A percentile compares a stretch with the other conserved stretches of the same genome.
Conservation (phyloP, 2,329 filamentous ascomycete species). For the Beauveria sp. region DNA sequence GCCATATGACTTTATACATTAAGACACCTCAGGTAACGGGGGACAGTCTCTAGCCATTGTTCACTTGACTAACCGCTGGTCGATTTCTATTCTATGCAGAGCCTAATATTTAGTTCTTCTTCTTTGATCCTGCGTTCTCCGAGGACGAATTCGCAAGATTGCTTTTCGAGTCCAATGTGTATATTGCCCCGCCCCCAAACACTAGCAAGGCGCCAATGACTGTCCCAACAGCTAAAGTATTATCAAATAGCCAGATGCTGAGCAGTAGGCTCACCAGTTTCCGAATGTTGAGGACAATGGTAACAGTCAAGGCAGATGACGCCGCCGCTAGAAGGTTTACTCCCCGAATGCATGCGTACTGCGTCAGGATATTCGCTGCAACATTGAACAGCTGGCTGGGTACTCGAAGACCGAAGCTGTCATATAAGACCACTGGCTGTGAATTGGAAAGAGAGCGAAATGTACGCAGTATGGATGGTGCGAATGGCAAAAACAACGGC, state of each 20-base stretch:
- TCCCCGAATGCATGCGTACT: conserved; percentile 90
- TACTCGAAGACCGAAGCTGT: conserved; percentile 21
- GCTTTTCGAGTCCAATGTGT: conserved; percentile 61
- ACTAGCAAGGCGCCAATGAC: conserved; percentile 76
- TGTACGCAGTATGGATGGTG: conserved; percentile 56
- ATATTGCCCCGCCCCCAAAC: conserved; percentile 84
- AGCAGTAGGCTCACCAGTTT: conserved; percentile 87
- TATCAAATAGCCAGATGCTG: conserved; percentile 93
- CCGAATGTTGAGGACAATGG: conserved; percentile 89
- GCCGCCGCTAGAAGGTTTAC: conserved; percentile 89
- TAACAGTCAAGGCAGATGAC: conserved; percentile 87
- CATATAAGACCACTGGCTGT: conserved; percentile 38
- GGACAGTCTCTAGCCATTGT: neutral
- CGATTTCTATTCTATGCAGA: neutral
- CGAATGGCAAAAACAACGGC: conserved; percentile 67
- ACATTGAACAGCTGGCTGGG: conserved; percentile 68
- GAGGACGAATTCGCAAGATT: conserved; percentile 12
- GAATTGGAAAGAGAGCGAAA: conserved; percentile 57
- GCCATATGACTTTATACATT: too few relatives aligned
- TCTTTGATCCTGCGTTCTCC: neutral
- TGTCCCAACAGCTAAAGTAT: conserved; percentile 68
- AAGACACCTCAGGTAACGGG: neutral
- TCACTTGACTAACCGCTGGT: neutral
- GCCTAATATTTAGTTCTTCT: neutral
- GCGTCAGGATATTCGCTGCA: conserved; percentile 73